Percentiles rank a stretch among this genome's conserved stretches.
These are phyloP conservation scores for Cardamine resedifolia DNA, from an alignment of 345 rosid species.

Conservation along the genomic window DNA sequence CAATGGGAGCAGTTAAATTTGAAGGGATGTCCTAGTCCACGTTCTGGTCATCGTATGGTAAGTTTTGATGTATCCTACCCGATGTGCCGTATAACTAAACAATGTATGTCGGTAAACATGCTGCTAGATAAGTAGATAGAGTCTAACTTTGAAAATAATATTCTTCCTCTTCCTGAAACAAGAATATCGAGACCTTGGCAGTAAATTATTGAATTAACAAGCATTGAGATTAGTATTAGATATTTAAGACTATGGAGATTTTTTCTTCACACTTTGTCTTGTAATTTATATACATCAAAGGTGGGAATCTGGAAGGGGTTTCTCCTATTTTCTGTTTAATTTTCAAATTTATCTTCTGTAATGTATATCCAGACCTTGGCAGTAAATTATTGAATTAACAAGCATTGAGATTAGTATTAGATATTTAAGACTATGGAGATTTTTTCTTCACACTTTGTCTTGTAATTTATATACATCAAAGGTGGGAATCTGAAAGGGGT, in stretches of 20 bases:
- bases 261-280: neutral
- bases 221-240: neutral
- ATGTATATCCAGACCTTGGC: no score
- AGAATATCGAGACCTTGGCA: neutral
- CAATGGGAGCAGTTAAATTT: slow-evolving; percentile 92
- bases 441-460: no score
- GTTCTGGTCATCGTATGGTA: slow-evolving; percentile 99
- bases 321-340: neutral
- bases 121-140: neutral
- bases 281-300: neutral
- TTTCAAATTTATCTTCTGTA: neutral
- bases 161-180: neutral
- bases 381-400: no score
- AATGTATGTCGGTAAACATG: neutral
- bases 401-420: no score
- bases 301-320: slow-evolving; percentile 1
- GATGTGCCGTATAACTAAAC: neutral
- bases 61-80: slow-evolving; percentile 17
- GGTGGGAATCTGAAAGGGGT: no score
- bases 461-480: no score
- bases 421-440: no score
- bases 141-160: neutral
- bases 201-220: neutral
- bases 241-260: neutral
- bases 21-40: slow-evolving; percentile 90